Percentiles rank a stretch among this genome's conserved stretches.
Conservation (phyloP, 345 rosid genomes). For the Hypericum perforatum region DNA sequence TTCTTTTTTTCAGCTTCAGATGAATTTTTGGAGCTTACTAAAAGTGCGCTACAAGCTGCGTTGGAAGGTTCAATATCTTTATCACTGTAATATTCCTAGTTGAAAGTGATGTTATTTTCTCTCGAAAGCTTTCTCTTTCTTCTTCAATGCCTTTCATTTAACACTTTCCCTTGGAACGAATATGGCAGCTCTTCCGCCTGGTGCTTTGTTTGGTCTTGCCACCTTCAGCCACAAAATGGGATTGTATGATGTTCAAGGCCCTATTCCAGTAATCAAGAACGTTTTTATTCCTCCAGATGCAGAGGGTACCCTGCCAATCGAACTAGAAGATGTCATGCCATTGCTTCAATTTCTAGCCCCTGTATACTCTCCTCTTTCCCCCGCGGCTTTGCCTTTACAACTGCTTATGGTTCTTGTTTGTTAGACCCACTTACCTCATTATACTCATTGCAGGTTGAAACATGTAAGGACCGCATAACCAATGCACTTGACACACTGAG, state of each 20-base stretch:
- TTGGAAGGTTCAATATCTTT: constrained; percentile 57
- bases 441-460: constrained; percentile 53
- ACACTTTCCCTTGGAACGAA: background rate
- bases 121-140: constrained; percentile 6
- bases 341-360: constrained; percentile 87
- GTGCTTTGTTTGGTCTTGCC: constrained; percentile 79
- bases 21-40: constrained; percentile 94
- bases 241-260: constrained; percentile 93
- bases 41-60: constrained; percentile 84
- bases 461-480: constrained; percentile 82
- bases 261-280: constrained; percentile 79
- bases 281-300: constrained; percentile 68
- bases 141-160: constrained; percentile 4
- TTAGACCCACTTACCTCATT: background rate
- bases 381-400: background rate
- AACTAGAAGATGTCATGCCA: constrained; percentile 93
- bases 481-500: constrained; percentile 91
- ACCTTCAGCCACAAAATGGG: constrained; percentile 95
- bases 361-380: constrained; percentile 29
- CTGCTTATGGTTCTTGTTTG: no score
- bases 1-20: constrained; percentile 61
- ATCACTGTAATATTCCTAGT: background rate
- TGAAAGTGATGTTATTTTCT: constrained; percentile 9
- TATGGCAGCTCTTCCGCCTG: constrained; percentile 74
- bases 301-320: constrained; percentile 54